These are phyloP conservation scores for Hsuehochloa calcarea DNA, from an alignment of 176 grass and related monocot genomes.

Conservation along the genomic window DNA sequence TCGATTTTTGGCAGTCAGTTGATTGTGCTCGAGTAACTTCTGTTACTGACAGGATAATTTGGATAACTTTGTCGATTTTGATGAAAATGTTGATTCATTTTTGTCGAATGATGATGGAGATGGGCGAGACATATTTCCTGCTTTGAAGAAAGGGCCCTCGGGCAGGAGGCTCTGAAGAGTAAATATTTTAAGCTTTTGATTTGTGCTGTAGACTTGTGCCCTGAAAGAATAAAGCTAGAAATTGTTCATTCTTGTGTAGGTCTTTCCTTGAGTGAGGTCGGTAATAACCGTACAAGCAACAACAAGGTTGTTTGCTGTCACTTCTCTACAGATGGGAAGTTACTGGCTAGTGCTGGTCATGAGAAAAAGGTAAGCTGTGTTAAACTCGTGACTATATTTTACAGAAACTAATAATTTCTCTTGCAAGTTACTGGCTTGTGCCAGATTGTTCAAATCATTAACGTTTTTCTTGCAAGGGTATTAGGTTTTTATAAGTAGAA, in stretches of 20 bases:
- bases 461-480: background rate
- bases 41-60: slow-evolving; percentile 72
- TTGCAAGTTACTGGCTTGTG: slow-evolving; percentile 17
- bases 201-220: background rate
- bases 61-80: slow-evolving; percentile 87
- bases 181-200: slow-evolving; percentile 27
- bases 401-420: background rate
- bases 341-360: slow-evolving; percentile 78
- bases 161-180: slow-evolving; percentile 77
- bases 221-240: slow-evolving; percentile 15
- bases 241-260: slow-evolving; percentile 47
- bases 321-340: slow-evolving; percentile 80
- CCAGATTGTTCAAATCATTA: background rate
- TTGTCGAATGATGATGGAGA: slow-evolving; percentile 90
- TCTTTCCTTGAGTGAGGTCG: slow-evolving; percentile 64
- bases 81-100: slow-evolving; percentile 95
- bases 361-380: slow-evolving; percentile 67
- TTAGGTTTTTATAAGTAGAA: background rate
- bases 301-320: slow-evolving; percentile 77
- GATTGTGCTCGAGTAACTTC: slow-evolving; percentile 30
- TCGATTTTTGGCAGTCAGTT: slow-evolving; percentile 16
- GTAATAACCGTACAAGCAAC: slow-evolving; percentile 62
- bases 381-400: slow-evolving; percentile 10
- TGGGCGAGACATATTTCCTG: slow-evolving; percentile 78
- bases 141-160: slow-evolving; percentile 74